Evolutionary conservation across 768 basidiomycete species (phyloP), one percentile per base, ranked within the genome.

Genomic region (Imleria badia): DNA sequence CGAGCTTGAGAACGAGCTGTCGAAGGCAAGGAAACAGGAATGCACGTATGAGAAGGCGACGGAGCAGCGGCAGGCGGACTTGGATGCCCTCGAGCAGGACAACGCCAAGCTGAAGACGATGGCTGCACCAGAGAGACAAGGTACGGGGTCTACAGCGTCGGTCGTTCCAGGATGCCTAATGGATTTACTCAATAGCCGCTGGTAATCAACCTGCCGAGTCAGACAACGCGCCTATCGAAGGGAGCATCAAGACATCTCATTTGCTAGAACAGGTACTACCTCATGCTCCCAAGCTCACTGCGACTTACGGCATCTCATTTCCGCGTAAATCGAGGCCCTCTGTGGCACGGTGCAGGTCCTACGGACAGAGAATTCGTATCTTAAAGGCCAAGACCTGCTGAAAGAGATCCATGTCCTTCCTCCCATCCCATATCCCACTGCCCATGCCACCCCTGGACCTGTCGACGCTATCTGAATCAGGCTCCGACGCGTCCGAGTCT

Each of bases 301-400:
- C 26, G 5, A 10, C 3, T 7, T 15, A 39, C 9, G 17, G 17
- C 14, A 44, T 61, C 59, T 63, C 57, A 56, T 46, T 35, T 26
- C 17, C 52, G 12, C 54, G 23, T 61, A 94, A 89, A 86, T 98
- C 65, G 91, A 96, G 43, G 89, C 89, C 14, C 81, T 98, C n/a
- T 89, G 92, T 38, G 86, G 88, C 6, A 91, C 95, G 0, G 84
- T 98, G 30, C 85, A 92, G 20, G 98, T 90, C 83, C 78, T 99
- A n/a, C 85, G 95, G 22, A 85, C 81, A 34, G 95, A 98, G 72
- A 98, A 98, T 68, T 82, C 91, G 3, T 94, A 91, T 67, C 85
- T 98, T 73, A 94, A 90, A 67, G 92, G 94, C 3, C 91, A 93
- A 70, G 93, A 95, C 63, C 81, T 98, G 0, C 83, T 98, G 55